Evolutionary conservation across 148 eudicot genomes (phyloP), one percentile per base, ranked within the genome.

Genomic region (Bassia scoparia): DNA sequence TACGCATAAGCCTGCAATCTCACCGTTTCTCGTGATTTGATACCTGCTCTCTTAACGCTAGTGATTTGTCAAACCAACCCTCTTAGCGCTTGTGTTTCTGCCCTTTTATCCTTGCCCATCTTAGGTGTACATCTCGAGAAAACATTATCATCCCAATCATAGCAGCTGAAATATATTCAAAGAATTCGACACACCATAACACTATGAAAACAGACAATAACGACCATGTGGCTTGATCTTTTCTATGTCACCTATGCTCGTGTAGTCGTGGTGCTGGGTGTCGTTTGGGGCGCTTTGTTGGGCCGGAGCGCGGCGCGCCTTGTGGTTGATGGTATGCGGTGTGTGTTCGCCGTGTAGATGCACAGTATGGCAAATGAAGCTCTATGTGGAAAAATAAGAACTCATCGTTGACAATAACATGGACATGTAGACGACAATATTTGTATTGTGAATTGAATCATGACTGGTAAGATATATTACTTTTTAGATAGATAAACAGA

Each of bases 131-230:
- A 95, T 95, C 83, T 97, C 89, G 76, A 95, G 90, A 81, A 95
- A 92, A n/a, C 97, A 95, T 95, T n/a, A 67, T 95, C 99, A 82
- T n/a, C n/a, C 99, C 99, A 95, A 82, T 95, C 99, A 97, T 95
- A n/a, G 97, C 97, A 91, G n/a, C 99, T 95, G 92, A 78, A 87
- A 68, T 81, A 78, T 82, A 89, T 85, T n/a, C 90, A 87, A 86
- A 89, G 69, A 64, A 79, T 67, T 87, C 84, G n/a, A 76, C 80
- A 77, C 61, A 81, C 78, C 80, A 65, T n/a, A 73, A 46, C 69
- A 70, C n/a, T 75, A 70, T 13, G 35, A 59, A 56, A 67, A 46
- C 23, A 52, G 3, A 41, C 12, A n/a, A n/a, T n/a, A n/a, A n/a
- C n/a, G n/a, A n/a, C n/a, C 46, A 41, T 41, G 46, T 41, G 13